A percentile compares a stretch with the other conserved stretches of the same genome.
These are phyloP conservation scores for Mrakia frigida DNA, from an alignment of 768 basidiomycete species.

Conservation along the genomic window DNA sequence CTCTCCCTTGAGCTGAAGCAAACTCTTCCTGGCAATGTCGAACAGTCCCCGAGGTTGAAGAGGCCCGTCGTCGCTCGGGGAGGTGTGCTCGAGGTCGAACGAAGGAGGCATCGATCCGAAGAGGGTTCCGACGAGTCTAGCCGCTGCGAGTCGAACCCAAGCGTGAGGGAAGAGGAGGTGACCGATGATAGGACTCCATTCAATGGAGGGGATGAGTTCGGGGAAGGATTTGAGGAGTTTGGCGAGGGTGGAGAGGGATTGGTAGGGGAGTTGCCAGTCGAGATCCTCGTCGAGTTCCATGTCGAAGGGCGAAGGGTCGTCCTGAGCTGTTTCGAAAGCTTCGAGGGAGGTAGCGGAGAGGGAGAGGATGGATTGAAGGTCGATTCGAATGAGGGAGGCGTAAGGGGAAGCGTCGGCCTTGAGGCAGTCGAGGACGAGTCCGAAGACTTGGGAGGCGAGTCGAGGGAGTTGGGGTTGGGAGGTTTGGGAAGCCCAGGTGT, in stretches of 20 bases:
- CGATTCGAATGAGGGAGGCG: conserved; percentile 23
- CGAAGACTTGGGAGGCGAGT: conserved; percentile 76
- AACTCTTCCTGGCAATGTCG: conserved; percentile 66
- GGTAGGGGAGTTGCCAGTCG: conserved; percentile 79
- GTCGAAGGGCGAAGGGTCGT: conserved; percentile 42
- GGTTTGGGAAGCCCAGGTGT: conserved; percentile 68
- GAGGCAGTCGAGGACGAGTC: conserved; percentile 68
- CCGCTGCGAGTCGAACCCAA: conserved; percentile 82
- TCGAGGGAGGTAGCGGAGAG: conserved; percentile 38
- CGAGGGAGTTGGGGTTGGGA: conserved; percentile 59
- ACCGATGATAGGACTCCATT: conserved; percentile 59
- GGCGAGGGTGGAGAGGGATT: conserved; percentile 61
- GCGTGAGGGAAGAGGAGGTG: conserved; percentile 85
- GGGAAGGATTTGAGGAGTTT: conserved; percentile 57
- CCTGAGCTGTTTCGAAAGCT: conserved; percentile 45
- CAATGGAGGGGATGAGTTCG: conserved; percentile 37
- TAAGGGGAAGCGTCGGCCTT: conserved; percentile 42
- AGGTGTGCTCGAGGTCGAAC: conserved; percentile 23
- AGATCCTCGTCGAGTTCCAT: conserved; percentile 48
- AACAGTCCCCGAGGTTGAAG: conserved; percentile 47
- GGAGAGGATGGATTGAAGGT: conserved; percentile 29
- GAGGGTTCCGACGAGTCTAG: conserved; percentile 66
- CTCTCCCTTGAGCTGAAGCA: conserved; percentile 72
- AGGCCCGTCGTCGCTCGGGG: conserved; percentile 15
- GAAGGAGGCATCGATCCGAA: conserved; percentile 49